phyloP scores from a whole-genome alignment of 768 basidiomycete species.

The Coprinopsis sp. region DNA sequence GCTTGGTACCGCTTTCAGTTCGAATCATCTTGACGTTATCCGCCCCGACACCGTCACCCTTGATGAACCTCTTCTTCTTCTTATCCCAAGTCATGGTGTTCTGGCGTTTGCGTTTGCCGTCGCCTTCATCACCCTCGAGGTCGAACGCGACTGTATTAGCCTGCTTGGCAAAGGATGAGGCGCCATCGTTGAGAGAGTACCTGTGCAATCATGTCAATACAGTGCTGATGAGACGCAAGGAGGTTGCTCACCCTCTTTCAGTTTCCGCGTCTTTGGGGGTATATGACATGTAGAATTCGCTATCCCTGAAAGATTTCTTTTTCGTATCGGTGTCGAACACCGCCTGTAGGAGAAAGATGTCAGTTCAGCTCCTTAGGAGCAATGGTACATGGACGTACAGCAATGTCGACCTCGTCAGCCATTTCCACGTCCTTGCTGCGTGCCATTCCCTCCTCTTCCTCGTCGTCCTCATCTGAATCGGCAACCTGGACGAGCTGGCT shows the following conservation, averaged over 20 bases:
- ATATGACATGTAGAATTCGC: conserved; percentile 89
- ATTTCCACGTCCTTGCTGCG: conserved; percentile 46
- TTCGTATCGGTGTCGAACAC: conserved; percentile 58
- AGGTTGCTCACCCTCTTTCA: conserved; percentile 77
- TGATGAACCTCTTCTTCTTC: conserved; percentile 91
- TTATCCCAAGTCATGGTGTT: conserved; percentile 87
- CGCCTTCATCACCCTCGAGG: conserved; percentile 72
- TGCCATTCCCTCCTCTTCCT: conserved; percentile 30
- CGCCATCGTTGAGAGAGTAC: conserved; percentile 86
- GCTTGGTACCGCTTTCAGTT: conserved; percentile 85
- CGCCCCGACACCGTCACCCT: conserved; percentile 78
- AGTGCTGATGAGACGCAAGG: not conserved
- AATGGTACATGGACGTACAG: conserved; percentile 38
- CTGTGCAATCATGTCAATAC: conserved; percentile 32
- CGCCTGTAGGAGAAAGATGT: conserved; percentile 35
- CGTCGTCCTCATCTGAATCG: conserved; percentile 34
- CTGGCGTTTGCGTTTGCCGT: conserved; percentile 41
- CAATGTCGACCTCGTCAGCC: conserved; percentile 76
- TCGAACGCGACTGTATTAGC: conserved; percentile 79
- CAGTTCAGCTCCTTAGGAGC: not conserved
- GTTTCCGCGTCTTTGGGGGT: conserved; percentile 81
- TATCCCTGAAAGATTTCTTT: conserved; percentile 62
- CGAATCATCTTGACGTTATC: conserved; percentile 93
- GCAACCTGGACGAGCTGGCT: conserved; percentile 31
- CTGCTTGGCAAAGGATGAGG: conserved; percentile 81